These are phyloP conservation scores for Penicillium robsamsonii DNA, from an alignment of 495 filamentous ascomycete genomes.

Conservation along the genomic window DNA sequence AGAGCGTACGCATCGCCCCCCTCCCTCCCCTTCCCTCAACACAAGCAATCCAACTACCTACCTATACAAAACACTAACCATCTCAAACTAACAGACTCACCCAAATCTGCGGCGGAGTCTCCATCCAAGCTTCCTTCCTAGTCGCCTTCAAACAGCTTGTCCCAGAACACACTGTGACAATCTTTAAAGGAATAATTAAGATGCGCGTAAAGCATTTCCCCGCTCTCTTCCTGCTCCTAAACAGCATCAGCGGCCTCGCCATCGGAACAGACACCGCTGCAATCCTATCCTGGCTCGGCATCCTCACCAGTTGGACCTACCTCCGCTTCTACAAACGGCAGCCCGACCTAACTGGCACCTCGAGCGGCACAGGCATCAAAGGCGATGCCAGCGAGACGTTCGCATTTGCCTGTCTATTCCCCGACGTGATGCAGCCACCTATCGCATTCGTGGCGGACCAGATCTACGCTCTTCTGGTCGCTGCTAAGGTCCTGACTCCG, in stretches of 20 bases:
- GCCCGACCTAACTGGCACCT: slow-evolving; percentile 54
- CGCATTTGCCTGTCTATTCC: slow-evolving; percentile 92
- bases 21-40: not conserved
- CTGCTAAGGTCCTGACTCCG: slow-evolving; percentile 73
- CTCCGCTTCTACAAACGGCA: slow-evolving; percentile 94
- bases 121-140: slow-evolving; percentile 89
- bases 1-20: slow-evolving; percentile 60
- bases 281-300: slow-evolving; percentile 75
- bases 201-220: slow-evolving; percentile 94
- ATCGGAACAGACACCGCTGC: slow-evolving; percentile 84
- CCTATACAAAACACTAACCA: slow-evolving; percentile 30
- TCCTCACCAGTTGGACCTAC: slow-evolving; percentile 91
- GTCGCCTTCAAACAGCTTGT: slow-evolving; percentile 98
- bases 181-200: slow-evolving; percentile 82
- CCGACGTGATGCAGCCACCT: slow-evolving; percentile 76
- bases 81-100: slow-evolving; percentile 53
- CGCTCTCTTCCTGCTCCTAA: slow-evolving; percentile 79
- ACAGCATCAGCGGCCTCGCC: slow-evolving; percentile 71
- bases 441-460: slow-evolving; percentile 69
- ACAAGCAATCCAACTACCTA: not conserved
- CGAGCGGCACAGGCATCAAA: slow-evolving; percentile 51
- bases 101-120: slow-evolving; percentile 82
- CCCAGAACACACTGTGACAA: slow-evolving; percentile 93
- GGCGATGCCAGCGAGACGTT: slow-evolving; percentile 97
- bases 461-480: slow-evolving; percentile 71